Percentiles rank a stretch among this genome's conserved stretches.
phyloP scores from a whole-genome alignment of 805 yeast genomes.

The Kregervanrija pseudodelftensis region DNA sequence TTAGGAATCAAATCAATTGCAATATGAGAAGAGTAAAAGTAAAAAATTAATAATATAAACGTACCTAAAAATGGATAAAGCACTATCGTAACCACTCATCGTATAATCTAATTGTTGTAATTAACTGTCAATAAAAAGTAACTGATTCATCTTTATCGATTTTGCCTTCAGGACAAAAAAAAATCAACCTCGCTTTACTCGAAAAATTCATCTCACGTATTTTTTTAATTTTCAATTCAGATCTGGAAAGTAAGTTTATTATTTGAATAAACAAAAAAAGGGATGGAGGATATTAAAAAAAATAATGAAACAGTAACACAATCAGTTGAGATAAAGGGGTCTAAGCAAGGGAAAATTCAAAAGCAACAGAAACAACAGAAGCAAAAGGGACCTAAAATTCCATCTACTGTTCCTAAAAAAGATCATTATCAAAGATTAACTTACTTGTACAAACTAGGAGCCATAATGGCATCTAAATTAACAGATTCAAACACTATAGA shows the following conservation, averaged over 20 bases:
- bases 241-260: too few species aligned
- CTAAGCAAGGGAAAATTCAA: too few species aligned
- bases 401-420: constrained; percentile 39
- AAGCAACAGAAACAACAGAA: neutral
- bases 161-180: too few species aligned
- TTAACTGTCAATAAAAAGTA: too few species aligned
- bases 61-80: constrained; percentile 91
- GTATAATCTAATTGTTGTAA: neutral
- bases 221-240: too few species aligned
- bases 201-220: too few species aligned
- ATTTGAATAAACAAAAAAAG: too few species aligned
- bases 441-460: constrained; percentile 51
- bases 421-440: constrained; percentile 58
- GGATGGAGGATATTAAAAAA: too few species aligned
- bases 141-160: too few species aligned
- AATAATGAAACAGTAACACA: too few species aligned
- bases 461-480: constrained; percentile 25
- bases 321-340: too few species aligned
- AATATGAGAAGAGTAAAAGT: constrained; percentile 1
- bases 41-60: constrained; percentile 25
- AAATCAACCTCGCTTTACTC: too few species aligned
- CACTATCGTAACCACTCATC: constrained; percentile 99
- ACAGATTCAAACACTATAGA: neutral
- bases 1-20: neutral
- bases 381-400: constrained; percentile 18